A percentile compares a stretch with the other conserved stretches of the same genome.
Conservation (phyloP, 75 land plant genomes). For the Ceratopteris richardii region DNA sequence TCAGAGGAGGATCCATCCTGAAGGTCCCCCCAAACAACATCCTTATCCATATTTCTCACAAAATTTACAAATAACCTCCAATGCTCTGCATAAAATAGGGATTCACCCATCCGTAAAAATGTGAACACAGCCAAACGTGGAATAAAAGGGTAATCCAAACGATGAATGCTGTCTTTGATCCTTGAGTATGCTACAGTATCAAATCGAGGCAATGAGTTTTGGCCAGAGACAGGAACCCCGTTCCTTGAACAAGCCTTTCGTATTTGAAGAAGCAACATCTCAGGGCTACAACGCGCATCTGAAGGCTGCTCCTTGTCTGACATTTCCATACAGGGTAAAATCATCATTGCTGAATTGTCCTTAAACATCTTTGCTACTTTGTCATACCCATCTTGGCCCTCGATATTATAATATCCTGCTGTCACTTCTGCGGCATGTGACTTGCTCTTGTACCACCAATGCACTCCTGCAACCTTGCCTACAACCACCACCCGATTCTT, state of each 20-base stretch:
- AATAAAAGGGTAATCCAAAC: conserved; percentile 1
- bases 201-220: conserved; percentile 47
- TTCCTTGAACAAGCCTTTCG: conserved; percentile 43
- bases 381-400: conserved; percentile 51
- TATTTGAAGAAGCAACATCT: conserved; percentile 48
- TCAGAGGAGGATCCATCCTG: conserved; percentile 1
- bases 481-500: conserved; percentile 24
- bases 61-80: conserved; percentile 55
- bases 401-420: conserved; percentile 62
- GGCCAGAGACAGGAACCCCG: conserved; percentile 49
- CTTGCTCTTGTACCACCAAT: conserved; percentile 47
- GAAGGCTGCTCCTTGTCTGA: conserved; percentile 28
- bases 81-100: conserved; percentile 66
- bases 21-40: conserved; percentile 24
- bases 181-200: conserved; percentile 26
- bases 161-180: conserved; percentile 35
- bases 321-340: conserved; percentile 71
- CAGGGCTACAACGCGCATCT: conserved; percentile 33
- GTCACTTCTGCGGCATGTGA: conserved; percentile 61
- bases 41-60: conserved; percentile 36
- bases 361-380: conserved; percentile 49
- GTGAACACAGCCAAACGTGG: conserved; percentile 38
- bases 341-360: conserved; percentile 42
- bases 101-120: conserved; percentile 71
- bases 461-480: conserved; percentile 49